Percentiles rank a stretch among this genome's conserved stretches.
phyloP scores from a whole-genome alignment of 139 green algal species.

The Auxenochlorella pyrenoidosa region DNA sequence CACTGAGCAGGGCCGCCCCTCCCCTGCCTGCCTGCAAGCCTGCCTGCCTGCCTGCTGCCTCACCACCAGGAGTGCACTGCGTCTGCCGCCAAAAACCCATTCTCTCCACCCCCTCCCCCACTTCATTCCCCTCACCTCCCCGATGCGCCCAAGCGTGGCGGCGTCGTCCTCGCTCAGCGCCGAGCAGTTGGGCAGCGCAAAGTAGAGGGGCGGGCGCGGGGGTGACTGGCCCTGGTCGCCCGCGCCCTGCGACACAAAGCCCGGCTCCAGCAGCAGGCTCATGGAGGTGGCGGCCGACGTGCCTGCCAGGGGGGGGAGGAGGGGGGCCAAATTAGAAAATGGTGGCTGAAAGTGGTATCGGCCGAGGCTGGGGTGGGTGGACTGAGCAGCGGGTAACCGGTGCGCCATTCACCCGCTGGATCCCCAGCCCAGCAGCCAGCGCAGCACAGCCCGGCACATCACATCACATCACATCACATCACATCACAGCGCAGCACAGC shows the following conservation, averaged over 20 bases:
- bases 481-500: background rate
- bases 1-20: too few species aligned
- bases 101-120: background rate
- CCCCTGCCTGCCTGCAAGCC: too few species aligned
- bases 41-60: background rate
- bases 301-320: background rate
- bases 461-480: background rate
- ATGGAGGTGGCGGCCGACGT: slow-evolving; percentile 45
- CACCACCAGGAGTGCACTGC: too few species aligned
- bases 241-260: slow-evolving; percentile 45
- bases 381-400: too few species aligned
- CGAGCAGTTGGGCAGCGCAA: slow-evolving; percentile 55
- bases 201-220: slow-evolving; percentile 54
- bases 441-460: background rate
- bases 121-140: slow-evolving; percentile 1
- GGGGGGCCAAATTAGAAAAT: too few species aligned
- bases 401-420: too few species aligned
- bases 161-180: slow-evolving; percentile 37
- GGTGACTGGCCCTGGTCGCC: slow-evolving; percentile 2
- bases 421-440: too few species aligned
- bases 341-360: too few species aligned
- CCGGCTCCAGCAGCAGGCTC: slow-evolving; percentile 63
- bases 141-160: slow-evolving; percentile 27
- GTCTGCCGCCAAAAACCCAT: too few species aligned
- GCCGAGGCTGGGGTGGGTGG: too few species aligned